phyloP scores from a whole-genome alignment of 768 basidiomycete species.

The Roridomyces roridus region DNA sequence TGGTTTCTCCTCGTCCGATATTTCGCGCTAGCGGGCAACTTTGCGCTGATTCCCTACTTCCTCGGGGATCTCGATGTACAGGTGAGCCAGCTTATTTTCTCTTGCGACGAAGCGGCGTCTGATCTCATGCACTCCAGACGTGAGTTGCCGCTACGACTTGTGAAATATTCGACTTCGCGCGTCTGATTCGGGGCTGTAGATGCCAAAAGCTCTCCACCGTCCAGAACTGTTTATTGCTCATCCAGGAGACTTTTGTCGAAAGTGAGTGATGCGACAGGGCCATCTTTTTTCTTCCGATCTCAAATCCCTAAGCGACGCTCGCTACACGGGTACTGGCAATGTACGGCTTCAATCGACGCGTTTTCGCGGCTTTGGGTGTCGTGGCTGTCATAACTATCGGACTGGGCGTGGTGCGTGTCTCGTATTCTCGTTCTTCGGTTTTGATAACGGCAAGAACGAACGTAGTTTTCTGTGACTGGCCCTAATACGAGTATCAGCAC shows the following conservation, averaged over 20 bases:
- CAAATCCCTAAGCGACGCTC: background rate
- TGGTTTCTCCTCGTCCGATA: slow-evolving; percentile 3
- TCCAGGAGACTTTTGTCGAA: slow-evolving; percentile 2
- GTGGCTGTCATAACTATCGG: background rate
- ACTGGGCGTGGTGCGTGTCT: background rate
- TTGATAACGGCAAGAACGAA: no score
- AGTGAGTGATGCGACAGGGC: no score
- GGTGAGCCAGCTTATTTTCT: no score
- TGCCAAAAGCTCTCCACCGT: background rate
- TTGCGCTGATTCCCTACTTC: slow-evolving; percentile 1
- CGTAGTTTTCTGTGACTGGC: background rate
- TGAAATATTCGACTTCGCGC: no score
- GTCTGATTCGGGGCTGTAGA: no score
- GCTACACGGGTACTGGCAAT: slow-evolving; percentile 1
- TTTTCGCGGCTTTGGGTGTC: background rate
- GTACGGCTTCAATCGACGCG: slow-evolving; percentile 1
- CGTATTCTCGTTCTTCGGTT: no score
- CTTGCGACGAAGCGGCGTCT: no score
- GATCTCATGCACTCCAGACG: no score
- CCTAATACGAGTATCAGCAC: background rate
- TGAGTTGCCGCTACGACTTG: no score
- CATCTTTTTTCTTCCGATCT: background rate
- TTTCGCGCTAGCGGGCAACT: background rate
- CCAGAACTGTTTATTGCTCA: background rate
- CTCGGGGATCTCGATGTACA: background rate